Evolutionary conservation across 179 eudicot species (phyloP).

Genomic region (Silene coronaria): DNA sequence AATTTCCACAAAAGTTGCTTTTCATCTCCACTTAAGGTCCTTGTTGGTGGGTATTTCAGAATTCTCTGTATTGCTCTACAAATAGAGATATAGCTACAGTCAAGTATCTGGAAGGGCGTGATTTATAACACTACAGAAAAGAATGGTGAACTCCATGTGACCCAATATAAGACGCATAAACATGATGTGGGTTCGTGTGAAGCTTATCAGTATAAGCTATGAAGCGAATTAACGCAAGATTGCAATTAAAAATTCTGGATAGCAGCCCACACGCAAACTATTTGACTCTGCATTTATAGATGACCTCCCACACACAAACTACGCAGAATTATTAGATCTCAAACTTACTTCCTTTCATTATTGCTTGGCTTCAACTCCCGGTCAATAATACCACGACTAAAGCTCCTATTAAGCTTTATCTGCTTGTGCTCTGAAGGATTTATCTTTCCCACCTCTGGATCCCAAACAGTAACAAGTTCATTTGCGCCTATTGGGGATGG

Average conservation of each 20-base stretch:
- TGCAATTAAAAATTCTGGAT: background rate
- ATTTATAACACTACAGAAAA: background rate
- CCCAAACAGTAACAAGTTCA: constrained; percentile 96
- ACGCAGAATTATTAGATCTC: background rate
- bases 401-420: constrained; percentile 86
- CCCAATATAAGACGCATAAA: background rate
- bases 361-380: constrained; percentile 93
- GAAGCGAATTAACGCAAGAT: background rate
- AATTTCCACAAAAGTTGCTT: constrained; percentile 95
- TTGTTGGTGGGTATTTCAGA: constrained; percentile 85
- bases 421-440: constrained; percentile 99
- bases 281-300: background rate
- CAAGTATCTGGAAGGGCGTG: background rate
- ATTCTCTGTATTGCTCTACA: constrained; percentile 84
- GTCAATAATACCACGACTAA: constrained; percentile 86
- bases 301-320: background rate
- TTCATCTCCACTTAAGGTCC: constrained; percentile 88
- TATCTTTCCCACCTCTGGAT: constrained; percentile 86
- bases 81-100: constrained; percentile 19
- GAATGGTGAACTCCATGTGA: constrained; percentile 2
- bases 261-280: background rate
- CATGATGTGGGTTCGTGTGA: background rate
- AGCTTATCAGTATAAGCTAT: background rate
- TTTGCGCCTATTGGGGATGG: constrained; percentile 84
- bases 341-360: constrained; percentile 82